Conservation (phyloP, 2,329 filamentous ascomycete genomes). For the Fusarium globosum region DNA sequence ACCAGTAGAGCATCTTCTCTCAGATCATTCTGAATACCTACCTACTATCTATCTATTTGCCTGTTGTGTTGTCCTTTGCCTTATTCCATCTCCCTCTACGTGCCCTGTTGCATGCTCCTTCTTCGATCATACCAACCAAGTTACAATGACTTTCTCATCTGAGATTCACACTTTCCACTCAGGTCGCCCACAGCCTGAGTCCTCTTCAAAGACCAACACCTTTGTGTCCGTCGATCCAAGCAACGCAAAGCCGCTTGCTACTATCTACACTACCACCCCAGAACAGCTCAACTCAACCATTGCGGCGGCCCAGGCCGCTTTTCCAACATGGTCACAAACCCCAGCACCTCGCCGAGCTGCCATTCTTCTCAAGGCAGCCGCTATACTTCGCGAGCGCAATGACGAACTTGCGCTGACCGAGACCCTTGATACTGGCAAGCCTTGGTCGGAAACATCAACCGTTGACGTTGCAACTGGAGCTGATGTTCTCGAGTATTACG, state of each 20-base stretch:
- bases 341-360: slow-evolving; percentile 79
- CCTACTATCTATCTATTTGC: background rate
- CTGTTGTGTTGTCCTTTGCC: background rate
- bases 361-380: slow-evolving; percentile 80
- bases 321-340: slow-evolving; percentile 80
- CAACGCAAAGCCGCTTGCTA: slow-evolving; percentile 74
- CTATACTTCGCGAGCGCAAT: slow-evolving; percentile 79
- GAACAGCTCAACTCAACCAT: slow-evolving; percentile 78
- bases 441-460: slow-evolving; percentile 83
- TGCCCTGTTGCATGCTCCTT: background rate
- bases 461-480: slow-evolving; percentile 87
- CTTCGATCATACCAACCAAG: slow-evolving; percentile 6
- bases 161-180: slow-evolving; percentile 77
- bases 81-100: background rate
- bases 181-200: slow-evolving; percentile 71
- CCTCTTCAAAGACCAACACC: slow-evolving; percentile 67
- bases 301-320: slow-evolving; percentile 75
- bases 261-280: slow-evolving; percentile 76
- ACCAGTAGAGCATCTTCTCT: background rate
- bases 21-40: background rate
- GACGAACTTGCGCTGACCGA: slow-evolving; percentile 83
- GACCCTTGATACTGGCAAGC: slow-evolving; percentile 88
- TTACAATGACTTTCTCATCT: slow-evolving; percentile 50
- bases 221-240: slow-evolving; percentile 82
- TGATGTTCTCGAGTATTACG: slow-evolving; percentile 89